Evolutionary conservation across 257 asterid species (phyloP).

Genomic region (Forsythia viridissima): DNA sequence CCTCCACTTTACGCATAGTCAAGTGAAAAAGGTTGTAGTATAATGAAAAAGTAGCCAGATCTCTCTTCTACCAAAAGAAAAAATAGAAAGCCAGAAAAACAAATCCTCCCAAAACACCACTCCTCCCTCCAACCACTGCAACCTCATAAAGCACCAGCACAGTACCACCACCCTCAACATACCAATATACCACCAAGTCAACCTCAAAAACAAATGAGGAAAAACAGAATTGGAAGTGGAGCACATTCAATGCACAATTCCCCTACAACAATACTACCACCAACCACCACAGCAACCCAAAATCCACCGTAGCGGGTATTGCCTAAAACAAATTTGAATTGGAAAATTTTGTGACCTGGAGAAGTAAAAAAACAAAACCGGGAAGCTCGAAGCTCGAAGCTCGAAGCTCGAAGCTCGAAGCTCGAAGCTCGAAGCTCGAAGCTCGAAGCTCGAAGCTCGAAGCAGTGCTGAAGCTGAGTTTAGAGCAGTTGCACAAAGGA

Average conservation of each 20-base stretch:
- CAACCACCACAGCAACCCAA: background rate
- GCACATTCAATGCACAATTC: background rate
- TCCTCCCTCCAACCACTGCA: background rate
- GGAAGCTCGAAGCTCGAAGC: too few relatives aligned
- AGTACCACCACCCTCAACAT: background rate
- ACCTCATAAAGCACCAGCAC: background rate
- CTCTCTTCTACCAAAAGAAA: background rate
- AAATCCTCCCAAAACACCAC: background rate
- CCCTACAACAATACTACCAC: background rate
- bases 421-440: too few relatives aligned
- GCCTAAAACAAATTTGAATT: background rate
- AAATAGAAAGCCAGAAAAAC: background rate
- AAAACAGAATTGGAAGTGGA: background rate
- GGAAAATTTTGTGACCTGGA: too few relatives aligned
- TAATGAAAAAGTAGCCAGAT: constrained; percentile 1
- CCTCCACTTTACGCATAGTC: background rate
- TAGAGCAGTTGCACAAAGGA: too few relatives aligned
- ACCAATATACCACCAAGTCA: background rate
- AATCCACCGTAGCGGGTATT: background rate
- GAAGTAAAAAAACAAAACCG: too few relatives aligned
- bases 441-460: too few relatives aligned
- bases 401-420: too few relatives aligned
- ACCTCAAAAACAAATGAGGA: background rate
- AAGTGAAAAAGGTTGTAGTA: constrained; percentile 12
- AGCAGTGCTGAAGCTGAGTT: too few relatives aligned